Conservation (phyloP, 2,329 filamentous ascomycete species). For the Fusarium algeriense region DNA sequence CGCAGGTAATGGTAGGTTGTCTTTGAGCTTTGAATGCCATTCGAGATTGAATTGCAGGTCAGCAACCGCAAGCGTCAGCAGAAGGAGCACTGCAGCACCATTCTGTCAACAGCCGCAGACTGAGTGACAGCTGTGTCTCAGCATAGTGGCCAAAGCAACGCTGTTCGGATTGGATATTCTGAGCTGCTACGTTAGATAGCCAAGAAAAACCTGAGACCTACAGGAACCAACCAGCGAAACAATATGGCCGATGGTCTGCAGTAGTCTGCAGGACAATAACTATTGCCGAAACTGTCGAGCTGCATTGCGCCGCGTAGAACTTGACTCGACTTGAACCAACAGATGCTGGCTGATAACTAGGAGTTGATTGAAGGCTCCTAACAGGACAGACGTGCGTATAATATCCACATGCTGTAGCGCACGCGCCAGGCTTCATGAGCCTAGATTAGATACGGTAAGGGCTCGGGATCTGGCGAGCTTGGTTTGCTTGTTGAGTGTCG, state of each 20-base stretch:
- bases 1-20: slow-evolving; percentile 12
- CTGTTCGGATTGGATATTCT: slow-evolving; percentile 25
- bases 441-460: slow-evolving; percentile 46
- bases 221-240: slow-evolving; percentile 28
- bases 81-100: slow-evolving; percentile 13
- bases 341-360: slow-evolving; percentile 44
- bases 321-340: slow-evolving; percentile 45
- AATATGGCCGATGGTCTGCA: slow-evolving; percentile 39
- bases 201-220: slow-evolving; percentile 30
- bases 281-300: slow-evolving; percentile 49
- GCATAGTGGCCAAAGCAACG: slow-evolving; percentile 25
- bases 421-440: slow-evolving; percentile 41
- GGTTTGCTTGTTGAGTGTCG: slow-evolving; percentile 36
- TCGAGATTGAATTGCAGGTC: slow-evolving; percentile 17
- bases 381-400: slow-evolving; percentile 42
- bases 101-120: slow-evolving; percentile 26
- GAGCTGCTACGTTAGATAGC: slow-evolving; percentile 28
- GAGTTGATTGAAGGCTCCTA: slow-evolving; percentile 43
- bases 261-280: slow-evolving; percentile 41
- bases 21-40: slow-evolving; percentile 10
- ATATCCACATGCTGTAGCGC: slow-evolving; percentile 44
- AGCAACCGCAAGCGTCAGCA: slow-evolving; percentile 12
- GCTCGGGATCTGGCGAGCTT: slow-evolving; percentile 46
- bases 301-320: slow-evolving; percentile 47
- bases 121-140: slow-evolving; percentile 30